phyloP scores from a whole-genome alignment of 176 grass and related monocot genomes.

The Triticum timopheevii region DNA sequence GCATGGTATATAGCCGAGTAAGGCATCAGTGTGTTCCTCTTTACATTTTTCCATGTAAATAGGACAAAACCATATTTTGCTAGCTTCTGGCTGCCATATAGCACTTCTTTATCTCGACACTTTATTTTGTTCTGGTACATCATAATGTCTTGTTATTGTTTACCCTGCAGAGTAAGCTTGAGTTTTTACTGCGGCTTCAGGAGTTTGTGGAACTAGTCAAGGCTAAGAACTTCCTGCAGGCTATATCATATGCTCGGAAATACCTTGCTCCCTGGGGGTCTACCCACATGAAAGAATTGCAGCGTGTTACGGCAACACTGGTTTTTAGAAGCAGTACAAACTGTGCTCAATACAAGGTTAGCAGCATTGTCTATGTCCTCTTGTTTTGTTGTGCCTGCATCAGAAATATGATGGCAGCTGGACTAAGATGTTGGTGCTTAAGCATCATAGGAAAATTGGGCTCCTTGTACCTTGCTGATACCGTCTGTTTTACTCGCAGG shows the following conservation, averaged over 20 bases:
- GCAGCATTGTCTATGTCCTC: constrained; percentile 18
- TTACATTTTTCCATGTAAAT: constrained; percentile 22
- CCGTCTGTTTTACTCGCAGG: constrained; percentile 36
- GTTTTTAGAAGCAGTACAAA: constrained; percentile 78
- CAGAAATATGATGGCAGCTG: background rate
- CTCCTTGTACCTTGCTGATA: background rate
- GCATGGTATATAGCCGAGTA: background rate
- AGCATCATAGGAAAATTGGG: background rate
- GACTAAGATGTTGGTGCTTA: background rate
- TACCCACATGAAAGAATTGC: constrained; percentile 85
- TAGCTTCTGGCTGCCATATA: constrained; percentile 6
- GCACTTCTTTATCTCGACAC: background rate
- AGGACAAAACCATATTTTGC: constrained; percentile 3
- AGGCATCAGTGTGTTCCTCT: background rate
- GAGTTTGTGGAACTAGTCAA: constrained; percentile 95
- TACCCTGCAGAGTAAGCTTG: constrained; percentile 88
- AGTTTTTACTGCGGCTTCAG: constrained; percentile 93
- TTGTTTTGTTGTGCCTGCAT: background rate
- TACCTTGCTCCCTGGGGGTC: constrained; percentile 91
- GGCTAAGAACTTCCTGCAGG: constrained; percentile 65
- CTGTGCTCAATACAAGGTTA: constrained; percentile 81
- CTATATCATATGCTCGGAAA: constrained; percentile 86
- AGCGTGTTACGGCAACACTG: constrained; percentile 73
- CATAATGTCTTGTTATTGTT: background rate
- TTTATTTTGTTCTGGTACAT: background rate